phyloP scores from a whole-genome alignment of 2,329 filamentous ascomycete genomes.

The Talaromyces albobiverticillius region DNA sequence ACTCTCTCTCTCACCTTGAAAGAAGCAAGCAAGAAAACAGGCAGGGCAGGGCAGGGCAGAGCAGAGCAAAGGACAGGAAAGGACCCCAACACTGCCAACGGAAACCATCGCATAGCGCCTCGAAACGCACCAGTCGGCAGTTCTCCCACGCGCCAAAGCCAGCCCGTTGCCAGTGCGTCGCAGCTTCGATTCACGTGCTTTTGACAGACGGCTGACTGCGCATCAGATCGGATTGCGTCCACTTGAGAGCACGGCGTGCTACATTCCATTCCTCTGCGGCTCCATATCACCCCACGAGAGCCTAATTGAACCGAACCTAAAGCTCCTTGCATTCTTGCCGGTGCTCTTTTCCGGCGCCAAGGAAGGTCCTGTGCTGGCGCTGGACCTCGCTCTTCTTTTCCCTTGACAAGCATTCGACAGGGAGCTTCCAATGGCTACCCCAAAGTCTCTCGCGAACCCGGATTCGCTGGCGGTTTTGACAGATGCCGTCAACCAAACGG shows the following conservation, averaged over 20 bases:
- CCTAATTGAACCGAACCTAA: not conserved
- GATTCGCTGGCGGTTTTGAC: slow-evolving; percentile 36
- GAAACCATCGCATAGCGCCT: too few species aligned
- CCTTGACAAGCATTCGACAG: not conserved
- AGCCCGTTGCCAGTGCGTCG: too few species aligned
- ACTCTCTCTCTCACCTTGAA: too few species aligned
- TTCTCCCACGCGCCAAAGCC: too few species aligned
- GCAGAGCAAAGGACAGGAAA: too few species aligned
- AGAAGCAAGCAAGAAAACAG: too few species aligned
- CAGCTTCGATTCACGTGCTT: too few species aligned
- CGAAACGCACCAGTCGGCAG: too few species aligned
- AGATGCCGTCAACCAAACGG: slow-evolving; percentile 36
- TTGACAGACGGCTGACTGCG: too few species aligned
- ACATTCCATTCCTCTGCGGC: not conserved
- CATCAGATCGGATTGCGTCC: too few species aligned
- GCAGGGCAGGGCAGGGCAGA: too few species aligned
- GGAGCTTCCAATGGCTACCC: not conserved
- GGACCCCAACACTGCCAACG: too few species aligned
- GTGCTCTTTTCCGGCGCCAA: not conserved
- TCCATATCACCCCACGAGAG: not conserved
- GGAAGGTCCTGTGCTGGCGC: not conserved
- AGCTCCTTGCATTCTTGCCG: slow-evolving; percentile 5
- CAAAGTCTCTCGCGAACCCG: slow-evolving; percentile 22
- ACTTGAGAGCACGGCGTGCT: not conserved
- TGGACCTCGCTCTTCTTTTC: not conserved